Conservation (phyloP, 2,329 filamentous ascomycete genomes). For the Knufia petricola region DNA sequence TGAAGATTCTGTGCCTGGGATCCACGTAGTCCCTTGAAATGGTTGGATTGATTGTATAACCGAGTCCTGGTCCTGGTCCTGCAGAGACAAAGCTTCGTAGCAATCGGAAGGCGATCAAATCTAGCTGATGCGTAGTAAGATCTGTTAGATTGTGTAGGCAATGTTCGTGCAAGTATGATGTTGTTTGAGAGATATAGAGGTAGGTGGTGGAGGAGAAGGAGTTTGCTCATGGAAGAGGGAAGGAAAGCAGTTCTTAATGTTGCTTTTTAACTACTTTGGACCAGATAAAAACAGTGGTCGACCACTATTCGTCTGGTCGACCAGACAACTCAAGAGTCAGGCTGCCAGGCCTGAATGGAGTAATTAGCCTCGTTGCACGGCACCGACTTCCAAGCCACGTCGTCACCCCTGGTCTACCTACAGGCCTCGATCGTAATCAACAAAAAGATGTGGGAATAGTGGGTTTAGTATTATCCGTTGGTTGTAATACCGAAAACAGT, state of each 20-base stretch:
- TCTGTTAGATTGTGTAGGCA: conserved; percentile 30
- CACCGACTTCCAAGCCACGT: not conserved
- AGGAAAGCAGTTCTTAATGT: too few relatives aligned
- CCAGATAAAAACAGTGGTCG: too few relatives aligned
- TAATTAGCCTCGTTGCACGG: too few relatives aligned
- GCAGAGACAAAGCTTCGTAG: conserved; percentile 21
- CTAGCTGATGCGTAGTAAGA: conserved; percentile 24
- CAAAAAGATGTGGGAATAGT: not conserved
- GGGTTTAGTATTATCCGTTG: too few relatives aligned
- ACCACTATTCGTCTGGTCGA: too few relatives aligned
- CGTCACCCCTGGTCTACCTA: not conserved
- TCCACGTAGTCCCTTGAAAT: conserved; percentile 24
- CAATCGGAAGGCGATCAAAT: conserved; percentile 30
- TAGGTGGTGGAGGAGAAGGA: conserved; percentile 30
- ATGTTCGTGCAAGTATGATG: conserved; percentile 25
- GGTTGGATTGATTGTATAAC: conserved; percentile 29
- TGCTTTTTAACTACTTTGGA: too few relatives aligned
- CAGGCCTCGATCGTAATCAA: not conserved
- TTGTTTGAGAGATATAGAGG: conserved; percentile 19
- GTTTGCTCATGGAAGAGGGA: conserved; percentile 12
- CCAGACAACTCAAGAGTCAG: conserved; percentile 1
- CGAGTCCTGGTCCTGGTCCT: conserved; percentile 20
- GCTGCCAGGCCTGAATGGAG: too few relatives aligned
- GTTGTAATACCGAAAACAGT: too few relatives aligned
- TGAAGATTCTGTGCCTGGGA: conserved; percentile 23